These are phyloP conservation scores for Arxiozyma slooffiae DNA, from an alignment of 1,139 yeast genomes.

Conservation along the genomic window DNA sequence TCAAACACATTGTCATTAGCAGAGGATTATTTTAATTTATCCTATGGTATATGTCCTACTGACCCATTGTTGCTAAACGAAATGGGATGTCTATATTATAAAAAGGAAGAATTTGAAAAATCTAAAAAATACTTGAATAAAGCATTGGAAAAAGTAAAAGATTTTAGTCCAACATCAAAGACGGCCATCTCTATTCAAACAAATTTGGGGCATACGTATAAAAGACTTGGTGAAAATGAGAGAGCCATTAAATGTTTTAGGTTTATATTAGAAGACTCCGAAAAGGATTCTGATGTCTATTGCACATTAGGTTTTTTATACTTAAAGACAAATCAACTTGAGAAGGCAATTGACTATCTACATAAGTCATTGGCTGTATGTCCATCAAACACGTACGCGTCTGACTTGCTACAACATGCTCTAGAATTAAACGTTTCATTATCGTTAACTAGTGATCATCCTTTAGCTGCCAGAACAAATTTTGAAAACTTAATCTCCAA, in stretches of 20 bases:
- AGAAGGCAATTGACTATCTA: conserved; percentile 62
- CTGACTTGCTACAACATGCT: conserved; percentile 72
- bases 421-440: conserved; percentile 49
- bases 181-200: conserved; percentile 83
- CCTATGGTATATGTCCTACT: conserved; percentile 66
- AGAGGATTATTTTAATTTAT: conserved; percentile 71
- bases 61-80: conserved; percentile 89
- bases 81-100: conserved; percentile 81
- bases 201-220: conserved; percentile 83
- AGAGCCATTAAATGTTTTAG: conserved; percentile 68
- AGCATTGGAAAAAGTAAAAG: conserved; percentile 63
- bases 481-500: conserved; percentile 13
- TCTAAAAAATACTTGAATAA: conserved; percentile 66
- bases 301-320: conserved; percentile 80
- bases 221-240: conserved; percentile 53
- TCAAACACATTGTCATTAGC: conserved; percentile 77
- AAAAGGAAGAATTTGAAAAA: conserved; percentile 53
- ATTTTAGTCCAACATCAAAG: conserved; percentile 65
- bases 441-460: conserved; percentile 25
- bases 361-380: conserved; percentile 74
- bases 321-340: conserved; percentile 54
- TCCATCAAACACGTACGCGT: conserved; percentile 78
- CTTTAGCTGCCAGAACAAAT: conserved; percentile 24
- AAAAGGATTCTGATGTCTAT: conserved; percentile 63
- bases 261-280: conserved; percentile 61